Evolutionary conservation across 169 alveolate species (phyloP), one percentile per base, ranked within the genome.

Genomic region (Eimeria sp.): DNA sequence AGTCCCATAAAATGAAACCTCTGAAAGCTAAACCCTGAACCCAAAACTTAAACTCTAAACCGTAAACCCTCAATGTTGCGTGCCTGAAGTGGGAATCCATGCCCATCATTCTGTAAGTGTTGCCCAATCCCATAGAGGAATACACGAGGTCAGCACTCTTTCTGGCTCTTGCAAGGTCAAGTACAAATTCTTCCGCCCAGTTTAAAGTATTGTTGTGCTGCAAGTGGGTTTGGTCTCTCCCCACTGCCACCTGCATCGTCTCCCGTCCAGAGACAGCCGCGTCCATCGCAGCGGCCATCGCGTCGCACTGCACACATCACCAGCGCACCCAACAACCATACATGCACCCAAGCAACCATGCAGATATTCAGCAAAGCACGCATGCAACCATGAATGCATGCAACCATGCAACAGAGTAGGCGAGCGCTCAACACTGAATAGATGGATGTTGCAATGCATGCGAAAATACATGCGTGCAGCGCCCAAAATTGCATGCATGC

Each of bases 241-340:
- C 14, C 11, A 76, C 87, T 10, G 87, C 87, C 34, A 76, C 51
- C 87, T 76, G 43, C 87, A 76, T 34, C 11, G 34, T 76, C 18
- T 76, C 87, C 27, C 87, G 14, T 13, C 87, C 87, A 30, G 63
- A 25, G 40, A 91, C 61, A 13, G 82, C 88, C 18, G 80, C 80
- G 86, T 97, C 98, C 94, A 98, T 61, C 34, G 98, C 98, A 70
- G 95, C 98, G 6, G 97, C 97, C 67, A 98, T 97, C 67, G 95
- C 97, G 72, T 97, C 98, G 72, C 96, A 65, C 90, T 88, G 65
- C 34, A 25, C 34, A 63, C 34, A 22, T 27, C 22, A 4, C 34
- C 75, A 2, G 75, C 75, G n/a, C 75, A 61, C 18, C 72, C 22
- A 63, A 63, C 75, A 22, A 22, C 16, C n/a, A 27, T 63, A 6